Conservation (phyloP, 768 basidiomycete species). For the Tylopilus balloui region DNA sequence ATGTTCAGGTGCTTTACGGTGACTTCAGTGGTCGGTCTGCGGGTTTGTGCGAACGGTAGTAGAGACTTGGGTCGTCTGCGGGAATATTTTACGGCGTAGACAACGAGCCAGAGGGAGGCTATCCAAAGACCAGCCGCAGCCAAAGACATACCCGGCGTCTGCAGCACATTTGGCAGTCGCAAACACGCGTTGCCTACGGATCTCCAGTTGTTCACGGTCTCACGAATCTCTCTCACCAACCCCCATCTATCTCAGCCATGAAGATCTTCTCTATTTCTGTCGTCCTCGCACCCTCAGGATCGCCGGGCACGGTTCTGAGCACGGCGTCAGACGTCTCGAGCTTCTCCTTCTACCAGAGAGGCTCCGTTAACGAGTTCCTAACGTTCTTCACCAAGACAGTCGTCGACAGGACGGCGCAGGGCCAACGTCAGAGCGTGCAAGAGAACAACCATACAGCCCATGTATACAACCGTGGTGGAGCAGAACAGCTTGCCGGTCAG, state of each 20-base stretch:
- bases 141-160: conserved; percentile 18
- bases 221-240: conserved; percentile 10
- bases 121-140: conserved; percentile 19
- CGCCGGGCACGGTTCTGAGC: conserved; percentile 59
- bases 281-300: conserved; percentile 60
- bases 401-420: conserved; percentile 77
- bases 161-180: conserved; percentile 3
- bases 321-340: conserved; percentile 77
- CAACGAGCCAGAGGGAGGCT: conserved; percentile 21
- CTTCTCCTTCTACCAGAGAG: conserved; percentile 91
- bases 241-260: conserved; percentile 48
- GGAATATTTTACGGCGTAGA: conserved; percentile 25
- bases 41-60: conserved; percentile 20
- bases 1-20: conserved; percentile 28
- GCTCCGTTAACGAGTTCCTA: conserved; percentile 88
- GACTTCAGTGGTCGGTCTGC: conserved; percentile 19
- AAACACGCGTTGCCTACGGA: not conserved
- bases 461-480: conserved; percentile 87
- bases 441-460: conserved; percentile 93
- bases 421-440: conserved; percentile 89
- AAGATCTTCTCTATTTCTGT: conserved; percentile 85
- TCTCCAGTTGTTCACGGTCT: conserved; percentile 4
- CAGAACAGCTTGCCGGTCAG: conserved; percentile 80
- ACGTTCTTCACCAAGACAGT: conserved; percentile 93
- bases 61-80: conserved; percentile 14